Conservation (phyloP, 352 stramenopile genomes). For the Phytophthora idaei region DNA sequence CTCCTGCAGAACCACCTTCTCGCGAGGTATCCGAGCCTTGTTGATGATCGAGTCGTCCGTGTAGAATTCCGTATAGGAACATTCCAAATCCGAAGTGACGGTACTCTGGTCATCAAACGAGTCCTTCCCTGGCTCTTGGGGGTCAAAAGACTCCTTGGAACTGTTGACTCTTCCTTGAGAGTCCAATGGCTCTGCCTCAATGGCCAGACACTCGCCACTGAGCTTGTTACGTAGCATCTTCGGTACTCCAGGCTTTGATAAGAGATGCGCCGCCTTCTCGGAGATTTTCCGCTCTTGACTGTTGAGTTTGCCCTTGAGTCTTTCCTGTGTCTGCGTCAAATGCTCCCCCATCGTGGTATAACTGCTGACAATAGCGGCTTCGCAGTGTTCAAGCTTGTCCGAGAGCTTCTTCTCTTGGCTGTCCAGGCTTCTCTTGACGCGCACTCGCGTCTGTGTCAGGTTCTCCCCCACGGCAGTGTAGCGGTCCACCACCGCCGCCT, state of each 20-base stretch:
- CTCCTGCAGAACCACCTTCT: not conserved
- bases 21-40: not conserved
- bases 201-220: not conserved
- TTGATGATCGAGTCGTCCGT: not conserved
- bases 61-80: not conserved
- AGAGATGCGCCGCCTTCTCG: conserved; percentile 11
- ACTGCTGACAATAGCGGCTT: conserved; percentile 13
- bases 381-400: conserved; percentile 19
- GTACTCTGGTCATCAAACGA: not conserved
- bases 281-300: conserved; percentile 19
- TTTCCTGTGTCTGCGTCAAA: conserved; percentile 13
- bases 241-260: conserved; percentile 23
- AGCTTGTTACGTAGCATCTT: conserved; percentile 18
- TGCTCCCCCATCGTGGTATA: conserved; percentile 9
- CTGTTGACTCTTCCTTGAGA: not conserved
- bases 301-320: conserved; percentile 17
- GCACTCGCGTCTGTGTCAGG: conserved; percentile 14
- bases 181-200: not conserved
- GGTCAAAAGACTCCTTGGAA: not conserved
- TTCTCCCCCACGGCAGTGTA: conserved; percentile 19
- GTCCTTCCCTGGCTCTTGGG: not conserved
- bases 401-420: conserved; percentile 26
- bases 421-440: conserved; percentile 16
- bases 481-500: conserved; percentile 16
- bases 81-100: not conserved